Conservation (phyloP, 1,139 yeast species). For the Komagataea norvegica region DNA sequence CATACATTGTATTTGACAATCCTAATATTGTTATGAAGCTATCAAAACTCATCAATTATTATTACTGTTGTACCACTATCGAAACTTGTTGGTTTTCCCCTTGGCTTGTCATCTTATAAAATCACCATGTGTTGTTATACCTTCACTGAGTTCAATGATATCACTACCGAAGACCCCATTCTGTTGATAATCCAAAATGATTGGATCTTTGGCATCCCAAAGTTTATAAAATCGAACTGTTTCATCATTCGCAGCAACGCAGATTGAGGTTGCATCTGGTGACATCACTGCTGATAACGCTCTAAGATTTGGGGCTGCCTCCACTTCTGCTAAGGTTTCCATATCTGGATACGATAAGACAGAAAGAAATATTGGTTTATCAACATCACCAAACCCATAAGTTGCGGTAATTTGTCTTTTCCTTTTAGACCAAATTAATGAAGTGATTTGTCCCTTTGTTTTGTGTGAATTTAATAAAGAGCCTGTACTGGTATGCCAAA, state of each 20-base stretch:
- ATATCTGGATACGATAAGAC: slow-evolving; percentile 67
- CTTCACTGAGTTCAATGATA: slow-evolving; percentile 55
- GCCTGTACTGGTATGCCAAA: slow-evolving; percentile 83
- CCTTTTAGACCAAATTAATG: slow-evolving; percentile 68
- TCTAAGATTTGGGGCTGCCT: slow-evolving; percentile 49
- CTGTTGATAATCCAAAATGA: slow-evolving; percentile 36
- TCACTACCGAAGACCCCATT: slow-evolving; percentile 51
- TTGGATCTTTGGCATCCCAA: slow-evolving; percentile 46
- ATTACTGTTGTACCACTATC: neutral
- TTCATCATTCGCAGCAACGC: slow-evolving; percentile 74
- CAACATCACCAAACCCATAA: slow-evolving; percentile 67
- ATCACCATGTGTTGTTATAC: slow-evolving; percentile 33
- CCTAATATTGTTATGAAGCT: too few species aligned
- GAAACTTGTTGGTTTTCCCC: neutral
- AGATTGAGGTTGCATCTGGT: slow-evolving; percentile 55
- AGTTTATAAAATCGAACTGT: slow-evolving; percentile 68
- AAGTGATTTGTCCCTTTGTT: slow-evolving; percentile 73
- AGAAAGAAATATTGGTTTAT: slow-evolving; percentile 42
- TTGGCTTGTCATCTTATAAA: slow-evolving; percentile 26
- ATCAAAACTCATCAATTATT: too few species aligned
- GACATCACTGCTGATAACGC: slow-evolving; percentile 63
- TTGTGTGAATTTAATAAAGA: slow-evolving; percentile 51
- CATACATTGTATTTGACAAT: too few species aligned
- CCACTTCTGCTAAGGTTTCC: slow-evolving; percentile 45
- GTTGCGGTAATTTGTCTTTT: slow-evolving; percentile 68